phyloP scores from a whole-genome alignment of 306 rosid genomes.

The Lotus japonicus region DNA sequence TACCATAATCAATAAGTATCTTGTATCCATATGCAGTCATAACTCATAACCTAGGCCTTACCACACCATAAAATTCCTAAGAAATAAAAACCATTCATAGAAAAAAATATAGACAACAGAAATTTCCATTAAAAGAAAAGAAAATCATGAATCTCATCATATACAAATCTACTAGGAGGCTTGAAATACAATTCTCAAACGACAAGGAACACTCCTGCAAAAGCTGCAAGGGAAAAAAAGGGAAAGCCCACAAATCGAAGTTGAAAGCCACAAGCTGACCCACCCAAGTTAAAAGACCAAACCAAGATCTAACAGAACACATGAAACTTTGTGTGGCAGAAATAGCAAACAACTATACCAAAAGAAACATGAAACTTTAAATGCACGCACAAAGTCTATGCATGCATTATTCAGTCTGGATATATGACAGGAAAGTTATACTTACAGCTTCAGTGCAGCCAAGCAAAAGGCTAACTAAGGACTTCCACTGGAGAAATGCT shows the following conservation, averaged over 20 bases:
- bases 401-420: constrained; percentile 12
- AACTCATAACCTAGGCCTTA: constrained; percentile 10
- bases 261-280: background rate
- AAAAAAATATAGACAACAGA: background rate
- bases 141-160: background rate
- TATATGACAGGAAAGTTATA: constrained; percentile 18
- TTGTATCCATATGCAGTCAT: constrained; percentile 10
- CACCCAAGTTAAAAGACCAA: background rate
- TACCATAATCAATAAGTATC: background rate
- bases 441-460: constrained; percentile 90
- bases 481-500: constrained; percentile 91
- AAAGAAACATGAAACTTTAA: constrained; percentile 3
- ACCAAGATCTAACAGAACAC: background rate
- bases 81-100: background rate
- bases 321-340: background rate
- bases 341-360: constrained; percentile 6
- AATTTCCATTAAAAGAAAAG: background rate
- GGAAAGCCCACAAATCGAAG: constrained; percentile 1
- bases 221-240: background rate
- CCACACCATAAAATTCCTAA: constrained; percentile 5
- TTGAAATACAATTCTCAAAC: background rate
- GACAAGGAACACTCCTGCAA: background rate
- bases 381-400: background rate
- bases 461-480: constrained; percentile 69
- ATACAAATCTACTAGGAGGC: background rate